These are phyloP conservation scores for Musa acuminata DNA, from an alignment of 176 grass and related monocot genomes.

Conservation along the genomic window DNA sequence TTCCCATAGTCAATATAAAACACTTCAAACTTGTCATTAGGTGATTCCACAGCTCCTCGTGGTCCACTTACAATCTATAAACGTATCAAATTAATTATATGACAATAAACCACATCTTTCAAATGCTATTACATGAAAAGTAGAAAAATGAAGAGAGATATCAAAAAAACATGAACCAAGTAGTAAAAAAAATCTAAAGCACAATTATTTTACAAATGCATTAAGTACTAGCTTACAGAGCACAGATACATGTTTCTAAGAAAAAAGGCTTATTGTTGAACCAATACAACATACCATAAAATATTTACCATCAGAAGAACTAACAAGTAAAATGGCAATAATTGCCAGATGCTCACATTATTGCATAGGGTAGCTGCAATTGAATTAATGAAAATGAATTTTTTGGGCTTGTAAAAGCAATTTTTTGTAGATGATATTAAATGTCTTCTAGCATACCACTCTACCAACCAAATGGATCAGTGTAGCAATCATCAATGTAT, in stretches of 20 bases:
- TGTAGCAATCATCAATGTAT: not conserved
- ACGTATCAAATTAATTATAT: constrained; percentile 9
- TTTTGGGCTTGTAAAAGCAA: too few species aligned
- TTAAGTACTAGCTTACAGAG: not conserved
- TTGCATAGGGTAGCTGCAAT: too few species aligned
- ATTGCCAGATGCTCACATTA: too few species aligned
- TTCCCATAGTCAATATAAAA: constrained; percentile 98
- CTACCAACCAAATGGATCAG: too few species aligned
- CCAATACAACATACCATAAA: too few species aligned
- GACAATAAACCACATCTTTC: not conserved
- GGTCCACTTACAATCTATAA: constrained; percentile 88
- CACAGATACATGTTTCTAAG: not conserved
- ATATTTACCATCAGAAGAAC: too few species aligned
- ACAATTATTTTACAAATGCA: not conserved
- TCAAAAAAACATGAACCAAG: not conserved
- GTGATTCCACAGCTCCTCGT: constrained; percentile 62
- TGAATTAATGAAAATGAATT: too few species aligned
- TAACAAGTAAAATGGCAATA: too few species aligned
- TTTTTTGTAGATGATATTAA: not conserved
- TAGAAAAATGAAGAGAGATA: not conserved
- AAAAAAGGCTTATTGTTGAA: not conserved
- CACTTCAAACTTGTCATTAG: constrained; percentile 76
- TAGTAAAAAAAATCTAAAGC: not conserved
- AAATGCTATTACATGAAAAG: not conserved
- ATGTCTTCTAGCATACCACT: not conserved